Base-by-base conservation (phyloP, 306 rosid species). In the Biancaea sappan region DNA sequence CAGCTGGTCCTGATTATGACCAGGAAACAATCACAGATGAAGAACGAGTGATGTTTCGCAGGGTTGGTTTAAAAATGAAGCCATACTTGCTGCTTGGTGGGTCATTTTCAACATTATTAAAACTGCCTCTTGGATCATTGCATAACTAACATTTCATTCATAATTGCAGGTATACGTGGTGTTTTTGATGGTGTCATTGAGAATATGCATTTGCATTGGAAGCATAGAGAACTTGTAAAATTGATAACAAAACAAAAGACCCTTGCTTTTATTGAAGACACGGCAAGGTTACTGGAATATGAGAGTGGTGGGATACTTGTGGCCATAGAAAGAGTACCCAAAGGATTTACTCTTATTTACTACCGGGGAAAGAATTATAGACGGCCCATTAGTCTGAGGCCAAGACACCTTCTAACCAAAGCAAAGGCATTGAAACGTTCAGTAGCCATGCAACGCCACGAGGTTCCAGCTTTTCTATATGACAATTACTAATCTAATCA, bases 151-250 rank as follows among this genome's bases (percentile, higher is more conserved):
- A 51, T 60, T 3, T 59, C 75, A 58, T 53, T 76, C 67, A 48
- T 67, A 44, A 78, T 87, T 56, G 79, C 86, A 94, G 98, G 96
- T 40, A 86, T 91, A 76, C 96, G 88, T 44, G 96, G 95, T 64
- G 92, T 87, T 65, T 91, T 91, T 77, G 89, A 87, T 73, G 96
- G 98, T 50, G 95, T 94, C 43, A 83, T 94, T 15, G 90, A 94
- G 88, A 94, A 91, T 83, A 94, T 94, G 98, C 98, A 91, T 86
- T 80, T 91, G 84, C 96, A 92, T 69, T 94, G 97, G 99, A 92
- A 77, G 76, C 89, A 94, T 80, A 83, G 99, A 69, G 99, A 94
- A 72, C 93, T 94, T 21, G 99, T 94, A 79, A 94, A 94, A 69
- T 75, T 94, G 74, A 88, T 94, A 53, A 79, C 96, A 68, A 94